Evolutionary conservation across 371 early-diverging fungal species (phyloP).

Genomic region (Mortierella sp.): DNA sequence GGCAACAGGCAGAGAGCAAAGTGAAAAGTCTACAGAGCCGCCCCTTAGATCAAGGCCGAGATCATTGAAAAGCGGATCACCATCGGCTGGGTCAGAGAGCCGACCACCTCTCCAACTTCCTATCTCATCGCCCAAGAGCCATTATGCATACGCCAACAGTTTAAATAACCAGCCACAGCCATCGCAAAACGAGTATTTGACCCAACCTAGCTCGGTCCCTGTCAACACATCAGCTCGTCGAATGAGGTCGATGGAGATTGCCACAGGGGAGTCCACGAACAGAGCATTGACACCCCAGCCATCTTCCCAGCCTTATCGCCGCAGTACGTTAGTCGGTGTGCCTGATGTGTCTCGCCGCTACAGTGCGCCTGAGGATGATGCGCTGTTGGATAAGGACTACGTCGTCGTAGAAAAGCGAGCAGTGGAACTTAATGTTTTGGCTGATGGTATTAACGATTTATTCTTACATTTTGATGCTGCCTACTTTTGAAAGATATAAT

Average conservation of each 20-base stretch:
- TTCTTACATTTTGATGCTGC: not conserved
- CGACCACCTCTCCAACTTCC: conserved; percentile 52
- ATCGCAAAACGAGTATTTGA: conserved; percentile 14
- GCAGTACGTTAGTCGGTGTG: conserved; percentile 39
- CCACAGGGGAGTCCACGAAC: conserved; percentile 13
- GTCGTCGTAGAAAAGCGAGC: conserved; percentile 87
- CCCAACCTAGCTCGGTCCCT: conserved; percentile 25
- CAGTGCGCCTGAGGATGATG: conserved; percentile 70
- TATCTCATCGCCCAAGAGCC: conserved; percentile 37
- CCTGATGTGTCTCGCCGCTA: conserved; percentile 51
- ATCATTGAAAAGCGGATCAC: conserved; percentile 39
- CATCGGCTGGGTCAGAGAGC: conserved; percentile 28
- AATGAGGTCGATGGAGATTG: conserved; percentile 24
- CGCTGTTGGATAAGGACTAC: conserved; percentile 79
- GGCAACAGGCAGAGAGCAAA: conserved; percentile 9
- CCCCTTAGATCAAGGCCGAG: conserved; percentile 35
- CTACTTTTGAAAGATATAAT: not conserved
- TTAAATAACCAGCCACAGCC: conserved; percentile 10
- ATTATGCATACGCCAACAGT: conserved; percentile 10
- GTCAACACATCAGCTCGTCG: conserved; percentile 26
- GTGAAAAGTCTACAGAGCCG: conserved; percentile 14
- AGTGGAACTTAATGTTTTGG: conserved; percentile 89
- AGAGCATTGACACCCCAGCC: conserved; percentile 32
- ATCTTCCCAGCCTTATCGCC: conserved; percentile 45
- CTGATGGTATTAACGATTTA: conserved; percentile 73